phyloP scores from a whole-genome alignment of 1,284 basidiomycete genomes.

The Fomitopsis schrenkii region DNA sequence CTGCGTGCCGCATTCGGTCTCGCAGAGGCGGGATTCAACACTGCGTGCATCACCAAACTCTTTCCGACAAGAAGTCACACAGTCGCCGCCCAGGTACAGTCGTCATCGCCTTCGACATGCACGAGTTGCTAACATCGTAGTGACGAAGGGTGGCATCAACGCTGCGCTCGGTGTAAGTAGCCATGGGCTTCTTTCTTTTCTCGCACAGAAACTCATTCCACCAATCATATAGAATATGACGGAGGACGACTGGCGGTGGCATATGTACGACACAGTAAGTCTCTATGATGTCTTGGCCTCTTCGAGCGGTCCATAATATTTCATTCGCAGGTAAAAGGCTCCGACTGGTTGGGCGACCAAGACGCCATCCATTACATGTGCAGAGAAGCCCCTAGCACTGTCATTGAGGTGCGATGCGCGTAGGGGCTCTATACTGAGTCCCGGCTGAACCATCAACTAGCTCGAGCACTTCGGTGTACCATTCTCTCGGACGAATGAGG shows the following conservation, averaged over 20 bases:
- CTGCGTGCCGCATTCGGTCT: conserved; percentile 98
- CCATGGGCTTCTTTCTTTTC: background rate
- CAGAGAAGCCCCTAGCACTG: conserved; percentile 90
- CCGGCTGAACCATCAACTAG: conserved; percentile 37
- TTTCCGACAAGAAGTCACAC: conserved; percentile 99
- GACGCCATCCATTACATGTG: conserved; percentile 99
- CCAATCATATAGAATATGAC: conserved; percentile 83
- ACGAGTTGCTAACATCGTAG: background rate
- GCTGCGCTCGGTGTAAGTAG: conserved; percentile 87
- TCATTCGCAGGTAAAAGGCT: conserved; percentile 83
- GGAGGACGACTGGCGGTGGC: conserved; percentile 99
- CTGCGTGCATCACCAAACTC: conserved; percentile 97
- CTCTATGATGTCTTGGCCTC: background rate
- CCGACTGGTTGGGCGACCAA: conserved; percentile 99
- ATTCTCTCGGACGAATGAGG: conserved; percentile 98
- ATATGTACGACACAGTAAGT: conserved; percentile 97
- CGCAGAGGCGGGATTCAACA: conserved; percentile 98
- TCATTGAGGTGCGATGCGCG: conserved; percentile 72
- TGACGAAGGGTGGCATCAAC: conserved; percentile 91
- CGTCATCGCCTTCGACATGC: background rate
- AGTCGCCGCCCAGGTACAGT: conserved; percentile 88
- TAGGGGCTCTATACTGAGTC: background rate
- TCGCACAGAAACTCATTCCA: background rate
- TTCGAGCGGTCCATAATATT: background rate
- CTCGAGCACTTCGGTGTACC: conserved; percentile 99